These are phyloP conservation scores for Phytopythium sindhum DNA, from an alignment of 352 stramenopile species.

Conservation along the genomic window DNA sequence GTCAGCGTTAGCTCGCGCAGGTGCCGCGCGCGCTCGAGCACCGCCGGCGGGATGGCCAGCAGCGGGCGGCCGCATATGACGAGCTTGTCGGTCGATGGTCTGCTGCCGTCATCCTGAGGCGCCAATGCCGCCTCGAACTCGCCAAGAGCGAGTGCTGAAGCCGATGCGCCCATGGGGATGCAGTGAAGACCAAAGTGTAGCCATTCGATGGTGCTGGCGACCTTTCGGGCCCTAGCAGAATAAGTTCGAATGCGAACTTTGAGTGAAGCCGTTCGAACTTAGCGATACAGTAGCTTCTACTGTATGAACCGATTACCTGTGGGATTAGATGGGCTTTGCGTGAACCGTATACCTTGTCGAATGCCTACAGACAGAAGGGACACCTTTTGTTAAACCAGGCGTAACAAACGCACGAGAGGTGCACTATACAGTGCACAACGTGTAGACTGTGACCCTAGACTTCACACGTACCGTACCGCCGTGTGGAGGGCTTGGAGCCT, in stretches of 20 bases:
- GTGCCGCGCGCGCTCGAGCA: constrained; percentile 38
- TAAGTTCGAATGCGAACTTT: too few relatives aligned
- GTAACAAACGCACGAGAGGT: neutral
- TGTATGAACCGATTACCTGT: too few relatives aligned
- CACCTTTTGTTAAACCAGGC: neutral
- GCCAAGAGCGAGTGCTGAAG: constrained; percentile 31
- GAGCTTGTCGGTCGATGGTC: constrained; percentile 9
- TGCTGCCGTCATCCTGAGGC: neutral
- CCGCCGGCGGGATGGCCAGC: constrained; percentile 36
- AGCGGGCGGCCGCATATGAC: constrained; percentile 34
- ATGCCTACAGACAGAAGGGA: too few relatives aligned
- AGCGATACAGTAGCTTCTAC: too few relatives aligned
- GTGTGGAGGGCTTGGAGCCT: neutral
- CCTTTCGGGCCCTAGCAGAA: neutral
- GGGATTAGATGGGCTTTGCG: too few relatives aligned
- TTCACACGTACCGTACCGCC: neutral
- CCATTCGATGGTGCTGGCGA: neutral
- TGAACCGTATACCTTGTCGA: too few relatives aligned
- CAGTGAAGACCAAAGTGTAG: neutral
- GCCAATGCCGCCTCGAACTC: constrained; percentile 38
- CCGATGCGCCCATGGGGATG: constrained; percentile 23
- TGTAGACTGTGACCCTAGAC: neutral
- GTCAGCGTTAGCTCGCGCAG: constrained; percentile 39
- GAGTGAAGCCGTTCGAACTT: too few relatives aligned
- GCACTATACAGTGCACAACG: neutral